Evolutionary conservation across 2,329 filamentous ascomycete genomes (phyloP), one percentile per base, ranked within the genome.

Genomic region (Colletotrichum sidae): DNA sequence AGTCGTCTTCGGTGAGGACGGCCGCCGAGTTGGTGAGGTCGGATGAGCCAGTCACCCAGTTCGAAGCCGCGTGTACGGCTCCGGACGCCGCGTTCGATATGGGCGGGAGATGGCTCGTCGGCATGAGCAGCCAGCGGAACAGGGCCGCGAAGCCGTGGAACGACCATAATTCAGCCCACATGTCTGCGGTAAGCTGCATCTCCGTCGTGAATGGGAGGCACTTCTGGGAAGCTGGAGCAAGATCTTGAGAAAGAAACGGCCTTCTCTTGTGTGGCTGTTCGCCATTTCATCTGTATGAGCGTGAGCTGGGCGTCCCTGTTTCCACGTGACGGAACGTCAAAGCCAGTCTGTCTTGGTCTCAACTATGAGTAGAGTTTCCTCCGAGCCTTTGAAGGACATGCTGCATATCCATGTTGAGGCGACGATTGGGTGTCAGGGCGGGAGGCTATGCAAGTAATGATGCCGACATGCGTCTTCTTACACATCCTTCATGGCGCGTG

Each of bases 1-100:
- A 70, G n/a, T 84, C 58, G 9, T 57, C 63, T 4, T 44, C 46
- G 8, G 53, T 42, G 9, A 53, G 25, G 37, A 66, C 46, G 8
- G 53, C 33, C 25, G 52, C 53, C 15, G 63, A 53, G 11, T 63
- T 63, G 3, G 53, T 41, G 35, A 50, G 25, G 47, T 63, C 58
- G 53, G 53, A 33, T 15, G 59, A 49, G 39, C 63, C 47, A 33
- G 47, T 57, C 3, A 63, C 35, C 58, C 52, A 66, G 46, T 56
- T 52, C 5, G 59, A 56, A 2, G 63, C 63, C 7, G 47, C 52
- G 15, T 63, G 46, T 13, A 13, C 53, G 25, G 51, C 63, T 8
- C 55, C 45, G 4, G 63, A 66, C 5, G 47, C 63, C 11, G 59
- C 63, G 42, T 54, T 52, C 4, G 49, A 42, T 45, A 63, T 37